Percentiles rank a stretch among this genome's conserved stretches.
Evolutionary conservation across 768 basidiomycete genomes (phyloP).

Genomic region (Tubosaeta brunneosetosa): DNA sequence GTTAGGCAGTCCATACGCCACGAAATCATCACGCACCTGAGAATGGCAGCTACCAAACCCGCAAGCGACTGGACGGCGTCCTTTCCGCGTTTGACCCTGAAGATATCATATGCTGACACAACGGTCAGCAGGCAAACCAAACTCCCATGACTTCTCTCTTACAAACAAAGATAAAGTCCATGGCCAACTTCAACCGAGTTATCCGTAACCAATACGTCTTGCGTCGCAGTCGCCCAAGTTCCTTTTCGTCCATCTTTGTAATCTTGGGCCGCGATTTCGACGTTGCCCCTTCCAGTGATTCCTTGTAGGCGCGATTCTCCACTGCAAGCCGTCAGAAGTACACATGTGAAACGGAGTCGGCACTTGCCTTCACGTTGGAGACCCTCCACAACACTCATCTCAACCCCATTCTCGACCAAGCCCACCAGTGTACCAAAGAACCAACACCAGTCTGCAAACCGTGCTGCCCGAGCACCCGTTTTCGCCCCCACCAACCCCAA

Average conservation of each 20-base stretch:
- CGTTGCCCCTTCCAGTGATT: slow-evolving; percentile 68
- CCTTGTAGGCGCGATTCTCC: slow-evolving; percentile 65
- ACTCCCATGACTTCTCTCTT: slow-evolving; percentile 27
- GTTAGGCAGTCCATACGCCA: neutral
- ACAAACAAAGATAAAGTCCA: slow-evolving; percentile 91
- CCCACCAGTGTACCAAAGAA: slow-evolving; percentile 72
- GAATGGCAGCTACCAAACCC: slow-evolving; percentile 64
- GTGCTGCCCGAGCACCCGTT: slow-evolving; percentile 63
- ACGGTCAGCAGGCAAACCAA: slow-evolving; percentile 6
- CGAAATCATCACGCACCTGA: slow-evolving; percentile 51
- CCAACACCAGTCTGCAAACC: slow-evolving; percentile 86
- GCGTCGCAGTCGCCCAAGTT: slow-evolving; percentile 59
- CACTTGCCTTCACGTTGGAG: slow-evolving; percentile 58
- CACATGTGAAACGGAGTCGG: neutral
- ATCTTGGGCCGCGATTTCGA: slow-evolving; percentile 61
- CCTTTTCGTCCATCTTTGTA: slow-evolving; percentile 61
- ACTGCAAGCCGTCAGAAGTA: slow-evolving; percentile 39
- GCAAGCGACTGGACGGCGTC: slow-evolving; percentile 58
- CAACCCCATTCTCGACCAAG: slow-evolving; percentile 79
- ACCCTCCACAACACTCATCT: slow-evolving; percentile 63
- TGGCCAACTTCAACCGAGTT: slow-evolving; percentile 63
- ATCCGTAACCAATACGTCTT: slow-evolving; percentile 77
- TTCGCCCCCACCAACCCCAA: slow-evolving; percentile 65
- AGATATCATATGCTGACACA: slow-evolving; percentile 72
- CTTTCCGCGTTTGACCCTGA: slow-evolving; percentile 58